Conservation (phyloP, 371 early-diverging fungal genomes). For the Lichtheimia ornata region DNA sequence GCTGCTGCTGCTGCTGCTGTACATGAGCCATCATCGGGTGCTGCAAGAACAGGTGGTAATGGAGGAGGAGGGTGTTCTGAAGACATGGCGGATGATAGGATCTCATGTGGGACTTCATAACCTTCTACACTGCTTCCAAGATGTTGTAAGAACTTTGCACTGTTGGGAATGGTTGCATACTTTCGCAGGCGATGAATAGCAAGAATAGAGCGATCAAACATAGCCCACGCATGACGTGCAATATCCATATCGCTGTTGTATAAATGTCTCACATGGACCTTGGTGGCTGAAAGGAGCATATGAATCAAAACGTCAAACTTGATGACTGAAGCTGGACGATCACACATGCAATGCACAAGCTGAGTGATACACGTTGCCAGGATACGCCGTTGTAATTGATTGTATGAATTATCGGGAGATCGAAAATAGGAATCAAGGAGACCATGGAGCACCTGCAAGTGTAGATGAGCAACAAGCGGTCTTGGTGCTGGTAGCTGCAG, state of each 20-base stretch:
- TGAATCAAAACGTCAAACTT: slow-evolving; percentile 37
- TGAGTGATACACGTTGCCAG: slow-evolving; percentile 38
- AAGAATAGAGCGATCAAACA: slow-evolving; percentile 35
- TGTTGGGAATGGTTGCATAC: slow-evolving; percentile 37
- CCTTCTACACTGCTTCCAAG: slow-evolving; percentile 16
- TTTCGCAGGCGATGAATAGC: slow-evolving; percentile 26
- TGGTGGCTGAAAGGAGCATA: slow-evolving; percentile 25
- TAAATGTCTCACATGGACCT: slow-evolving; percentile 26
- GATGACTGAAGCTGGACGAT: slow-evolving; percentile 25
- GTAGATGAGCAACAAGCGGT: slow-evolving; percentile 25
- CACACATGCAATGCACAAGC: slow-evolving; percentile 26
- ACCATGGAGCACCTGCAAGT: slow-evolving; percentile 23
- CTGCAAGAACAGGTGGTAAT: not conserved
- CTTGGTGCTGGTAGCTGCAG: slow-evolving; percentile 25
- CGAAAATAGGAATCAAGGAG: slow-evolving; percentile 17
- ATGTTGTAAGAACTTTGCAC: slow-evolving; percentile 39
- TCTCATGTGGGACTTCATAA: not conserved
- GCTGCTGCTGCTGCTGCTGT: slow-evolving; percentile 5
- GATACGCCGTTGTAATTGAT: slow-evolving; percentile 25
- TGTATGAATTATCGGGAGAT: slow-evolving; percentile 20
- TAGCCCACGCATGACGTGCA: slow-evolving; percentile 36
- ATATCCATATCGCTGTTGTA: slow-evolving; percentile 22
- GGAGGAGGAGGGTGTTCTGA: not conserved
- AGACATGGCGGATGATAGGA: not conserved
- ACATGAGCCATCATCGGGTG: not conserved